Evolutionary conservation across 129 eudicot species (phyloP), one percentile per base, ranked within the genome.

Genomic region (Apium graveolens): DNA sequence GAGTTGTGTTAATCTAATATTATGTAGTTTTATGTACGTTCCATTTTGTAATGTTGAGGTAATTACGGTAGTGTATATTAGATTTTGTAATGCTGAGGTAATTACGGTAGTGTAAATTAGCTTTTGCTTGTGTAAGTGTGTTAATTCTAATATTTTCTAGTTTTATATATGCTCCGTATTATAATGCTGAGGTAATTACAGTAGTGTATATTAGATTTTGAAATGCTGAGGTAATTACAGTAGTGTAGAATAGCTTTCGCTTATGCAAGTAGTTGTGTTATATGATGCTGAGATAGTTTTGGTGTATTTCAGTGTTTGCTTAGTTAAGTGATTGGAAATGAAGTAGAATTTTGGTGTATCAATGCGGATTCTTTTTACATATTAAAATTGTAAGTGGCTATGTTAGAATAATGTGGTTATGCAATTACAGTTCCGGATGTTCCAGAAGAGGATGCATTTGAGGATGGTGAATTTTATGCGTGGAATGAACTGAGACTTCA

Each of bases 401-500:
- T 53, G 13, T 60, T 77, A 65, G 12, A 41, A 32, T 13, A 72
- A 46, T 71, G 29, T 70, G 45, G 75, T 55, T 43, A 8, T 44
- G 29, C 65, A 62, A 78, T 82, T 60, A 76, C 34, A 79, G 90
- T 73, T 76, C 75, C 74, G 45, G 81, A 76, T 74, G 87, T 82
- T 60, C 75, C 62, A 41, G 89, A 79, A 78, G 90, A 82, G 78
- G 86, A 86, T 44, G n/a, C 79, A 43, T 68, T 84, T 74, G 96
- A 92, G 82, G 96, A 91, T 77, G 80, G 84, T 82, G 97, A 92
- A 66, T 95, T 86, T 86, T 87, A 88, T 92, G 90, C 91, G 21
- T 95, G 99, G 99, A 90, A 90, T 85, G 97, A 92, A 26, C 92
- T 95, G 82, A 92, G 99, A 86, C 97, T 95, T 79, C 99, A 95